Evolutionary conservation across 371 early-diverging fungal genomes (phyloP).

Genomic region (Syncephalastrum contaminatum): DNA sequence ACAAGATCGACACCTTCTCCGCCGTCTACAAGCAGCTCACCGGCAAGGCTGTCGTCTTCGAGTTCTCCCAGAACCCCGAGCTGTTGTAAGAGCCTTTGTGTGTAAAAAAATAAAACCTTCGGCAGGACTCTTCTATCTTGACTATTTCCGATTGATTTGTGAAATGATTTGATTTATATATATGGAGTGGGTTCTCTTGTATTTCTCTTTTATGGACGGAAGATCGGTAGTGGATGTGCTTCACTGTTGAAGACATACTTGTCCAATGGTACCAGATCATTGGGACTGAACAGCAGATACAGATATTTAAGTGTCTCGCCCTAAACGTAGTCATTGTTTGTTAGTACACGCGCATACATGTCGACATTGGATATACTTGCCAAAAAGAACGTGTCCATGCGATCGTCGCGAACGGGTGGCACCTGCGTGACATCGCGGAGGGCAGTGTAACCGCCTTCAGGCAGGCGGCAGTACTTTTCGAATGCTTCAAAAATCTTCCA

Average conservation of each 20-base stretch:
- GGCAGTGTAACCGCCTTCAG: constrained; percentile 75
- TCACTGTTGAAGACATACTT: constrained; percentile 89
- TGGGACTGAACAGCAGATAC: constrained; percentile 79
- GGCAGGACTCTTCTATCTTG: too few species aligned
- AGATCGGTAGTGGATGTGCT: constrained; percentile 82
- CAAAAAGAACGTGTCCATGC: constrained; percentile 80
- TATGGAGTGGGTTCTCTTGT: too few species aligned
- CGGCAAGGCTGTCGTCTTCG: constrained; percentile 97
- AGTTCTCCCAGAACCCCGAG: constrained; percentile 65
- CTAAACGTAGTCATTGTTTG: constrained; percentile 34
- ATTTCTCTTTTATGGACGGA: constrained; percentile 11
- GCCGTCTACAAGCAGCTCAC: constrained; percentile 95
- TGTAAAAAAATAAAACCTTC: too few species aligned
- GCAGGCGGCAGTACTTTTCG: constrained; percentile 72
- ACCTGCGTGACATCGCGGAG: constrained; percentile 68
- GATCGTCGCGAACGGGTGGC: constrained; percentile 58
- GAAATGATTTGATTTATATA: too few species aligned
- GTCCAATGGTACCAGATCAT: constrained; percentile 70
- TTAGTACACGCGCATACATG: constrained; percentile 1
- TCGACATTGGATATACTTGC: constrained; percentile 22
- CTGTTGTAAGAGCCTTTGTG: too few species aligned
- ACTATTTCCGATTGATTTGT: too few species aligned
- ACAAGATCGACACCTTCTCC: constrained; percentile 97
- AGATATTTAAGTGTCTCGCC: constrained; percentile 97
- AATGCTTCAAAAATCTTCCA: constrained; percentile 86